Evolutionary conservation across 768 basidiomycete genomes (phyloP).

Genomic region (Tricholoma terreum): DNA sequence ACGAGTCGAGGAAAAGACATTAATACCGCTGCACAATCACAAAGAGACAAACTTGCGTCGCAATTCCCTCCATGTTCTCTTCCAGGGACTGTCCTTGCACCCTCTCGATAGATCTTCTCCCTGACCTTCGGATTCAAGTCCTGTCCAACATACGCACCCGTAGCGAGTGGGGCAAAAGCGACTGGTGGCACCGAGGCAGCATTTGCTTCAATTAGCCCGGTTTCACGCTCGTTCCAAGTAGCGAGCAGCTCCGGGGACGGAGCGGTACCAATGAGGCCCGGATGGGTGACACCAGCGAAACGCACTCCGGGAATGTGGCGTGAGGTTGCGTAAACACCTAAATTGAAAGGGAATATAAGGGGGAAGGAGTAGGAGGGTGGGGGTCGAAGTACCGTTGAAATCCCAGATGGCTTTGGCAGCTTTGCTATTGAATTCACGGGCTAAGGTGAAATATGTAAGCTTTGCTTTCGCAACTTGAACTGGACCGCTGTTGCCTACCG

Average conservation of each 20-base stretch:
- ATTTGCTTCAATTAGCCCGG: conserved; percentile 55
- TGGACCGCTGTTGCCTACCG: conserved; percentile 35
- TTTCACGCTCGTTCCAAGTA: conserved; percentile 74
- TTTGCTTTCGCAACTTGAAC: not conserved
- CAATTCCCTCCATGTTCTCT: conserved; percentile 82
- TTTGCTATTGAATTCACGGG: conserved; percentile 63
- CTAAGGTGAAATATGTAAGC: conserved; percentile 24
- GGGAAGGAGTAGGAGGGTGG: not conserved
- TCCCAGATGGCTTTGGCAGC: conserved; percentile 84
- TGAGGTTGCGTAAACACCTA: conserved; percentile 69
- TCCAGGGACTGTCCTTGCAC: conserved; percentile 72
- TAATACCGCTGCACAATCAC: not conserved
- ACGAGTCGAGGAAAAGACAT: conserved; percentile 3
- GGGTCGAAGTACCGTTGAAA: conserved; percentile 48
- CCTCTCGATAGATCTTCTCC: conserved; percentile 58
- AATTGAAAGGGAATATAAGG: not conserved
- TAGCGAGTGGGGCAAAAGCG: conserved; percentile 58
- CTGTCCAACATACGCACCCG: conserved; percentile 69
- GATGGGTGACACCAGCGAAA: conserved; percentile 76
- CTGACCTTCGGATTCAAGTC: conserved; percentile 45
- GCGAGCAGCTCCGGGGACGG: conserved; percentile 70
- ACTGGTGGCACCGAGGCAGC: conserved; percentile 55
- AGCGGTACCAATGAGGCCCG: conserved; percentile 74
- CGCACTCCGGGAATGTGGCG: conserved; percentile 78
- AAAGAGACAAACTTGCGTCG: conserved; percentile 42